phyloP scores from a whole-genome alignment of 2,329 filamentous ascomycete genomes.

The Periglandula ipomoeae region DNA sequence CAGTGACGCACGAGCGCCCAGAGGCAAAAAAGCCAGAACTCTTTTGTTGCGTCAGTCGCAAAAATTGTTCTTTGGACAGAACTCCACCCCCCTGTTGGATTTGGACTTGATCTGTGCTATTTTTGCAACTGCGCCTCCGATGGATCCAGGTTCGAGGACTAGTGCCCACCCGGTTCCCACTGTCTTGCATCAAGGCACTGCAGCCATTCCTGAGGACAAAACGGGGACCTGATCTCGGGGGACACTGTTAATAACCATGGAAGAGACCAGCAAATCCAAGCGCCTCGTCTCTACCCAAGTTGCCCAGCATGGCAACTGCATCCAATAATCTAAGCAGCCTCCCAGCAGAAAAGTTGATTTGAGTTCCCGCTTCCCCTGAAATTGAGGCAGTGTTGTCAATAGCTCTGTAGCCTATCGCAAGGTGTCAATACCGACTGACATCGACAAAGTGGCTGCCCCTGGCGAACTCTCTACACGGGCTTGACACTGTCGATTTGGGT shows the following conservation, averaged over 20 bases:
- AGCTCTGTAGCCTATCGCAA: background rate
- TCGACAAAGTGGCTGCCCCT: background rate
- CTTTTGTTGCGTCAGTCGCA: background rate
- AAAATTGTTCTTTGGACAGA: background rate
- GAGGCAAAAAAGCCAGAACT: background rate
- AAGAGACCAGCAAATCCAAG: background rate
- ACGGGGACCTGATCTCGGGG: no score
- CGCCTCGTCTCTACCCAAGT: background rate
- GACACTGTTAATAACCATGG: no score
- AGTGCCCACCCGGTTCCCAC: background rate
- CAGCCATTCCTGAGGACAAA: background rate
- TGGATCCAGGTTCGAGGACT: background rate
- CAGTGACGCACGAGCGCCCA: no score
- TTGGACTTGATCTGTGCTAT: slow-evolving; percentile 1
- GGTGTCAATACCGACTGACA: no score
- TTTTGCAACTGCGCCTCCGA: slow-evolving; percentile 5
- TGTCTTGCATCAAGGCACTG: background rate
- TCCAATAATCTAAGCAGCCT: background rate
- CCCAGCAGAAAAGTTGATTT: no score
- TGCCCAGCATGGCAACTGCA: background rate
- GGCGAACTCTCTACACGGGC: background rate
- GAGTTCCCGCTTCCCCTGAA: background rate
- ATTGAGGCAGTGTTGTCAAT: background rate
- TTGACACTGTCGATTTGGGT: background rate
- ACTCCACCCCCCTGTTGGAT: background rate